Evolutionary conservation across 345 rosid species (phyloP).

Genomic region (Eutrema yunnanense): DNA sequence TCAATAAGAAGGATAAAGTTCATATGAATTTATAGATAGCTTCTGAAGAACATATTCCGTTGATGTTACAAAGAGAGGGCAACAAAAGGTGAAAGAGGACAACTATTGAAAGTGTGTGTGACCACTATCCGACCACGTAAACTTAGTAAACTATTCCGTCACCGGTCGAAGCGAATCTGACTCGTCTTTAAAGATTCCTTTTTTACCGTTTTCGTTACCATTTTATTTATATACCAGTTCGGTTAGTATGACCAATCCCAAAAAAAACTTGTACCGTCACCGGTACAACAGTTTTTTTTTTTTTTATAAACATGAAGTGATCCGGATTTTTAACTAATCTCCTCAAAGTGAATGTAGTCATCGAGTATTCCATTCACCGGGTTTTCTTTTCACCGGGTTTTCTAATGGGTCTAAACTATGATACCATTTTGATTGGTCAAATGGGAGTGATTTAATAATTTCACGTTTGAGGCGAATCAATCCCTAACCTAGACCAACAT

Average conservation of each 20-base stretch:
- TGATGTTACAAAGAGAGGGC: constrained; percentile 19
- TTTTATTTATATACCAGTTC: not conserved
- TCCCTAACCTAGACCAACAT: too few relatives aligned
- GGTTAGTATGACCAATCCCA: not conserved
- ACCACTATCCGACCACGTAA: constrained; percentile 1
- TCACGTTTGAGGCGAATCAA: too few relatives aligned
- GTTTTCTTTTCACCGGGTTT: too few relatives aligned
- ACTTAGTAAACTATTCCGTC: not conserved
- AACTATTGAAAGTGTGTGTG: not conserved
- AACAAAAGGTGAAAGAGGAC: constrained; percentile 2
- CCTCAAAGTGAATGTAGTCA: too few relatives aligned
- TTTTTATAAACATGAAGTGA: too few relatives aligned
- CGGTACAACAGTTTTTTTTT: too few relatives aligned
- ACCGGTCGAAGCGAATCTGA: constrained; percentile 2
- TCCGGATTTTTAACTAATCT: too few relatives aligned
- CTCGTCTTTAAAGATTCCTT: not conserved
- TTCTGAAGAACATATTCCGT: constrained; percentile 20
- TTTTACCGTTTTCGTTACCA: not conserved
- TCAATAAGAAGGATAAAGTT: not conserved
- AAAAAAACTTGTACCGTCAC: not conserved
- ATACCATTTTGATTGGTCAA: too few relatives aligned
- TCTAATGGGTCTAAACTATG: too few relatives aligned
- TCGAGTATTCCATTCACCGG: too few relatives aligned
- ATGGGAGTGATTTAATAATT: too few relatives aligned
- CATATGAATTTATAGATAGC: not conserved